Base-by-base conservation (phyloP, 805 yeast genomes). In the Suhomyces xylopsoci region DNA sequence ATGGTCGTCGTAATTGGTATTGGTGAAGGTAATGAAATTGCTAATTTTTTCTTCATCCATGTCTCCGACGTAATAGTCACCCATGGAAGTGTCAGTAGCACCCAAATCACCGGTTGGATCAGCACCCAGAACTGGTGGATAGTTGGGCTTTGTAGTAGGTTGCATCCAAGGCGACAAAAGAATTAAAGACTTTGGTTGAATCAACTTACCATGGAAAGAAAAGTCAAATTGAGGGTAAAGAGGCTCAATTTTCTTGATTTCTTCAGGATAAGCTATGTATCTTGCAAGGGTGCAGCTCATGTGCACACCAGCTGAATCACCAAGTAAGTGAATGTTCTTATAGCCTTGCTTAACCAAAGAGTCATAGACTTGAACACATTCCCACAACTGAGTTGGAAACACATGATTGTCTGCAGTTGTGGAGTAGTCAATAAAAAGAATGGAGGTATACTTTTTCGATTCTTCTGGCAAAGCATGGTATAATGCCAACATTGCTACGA, bases 141-240 rank as follows among this genome's bases (percentile, higher is more conserved):
- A 32, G 10, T 24, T 51, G 4, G 70, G 65, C 14, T 24, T 36
- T 8, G 64, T 60, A 41, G 55, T 55, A 7, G 76, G 75, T 51
- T 71, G 64, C 28, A 68, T 66, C 76, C 76, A 71, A 12, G 76
- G 76, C 42, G 73, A 66, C 9, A 67, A 51, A 46, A 69, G 58
- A 2, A 69, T 53, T 36, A 65, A 53, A 2, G 69, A 59, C 19
- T 56, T 57, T 5, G 75, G 76, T 55, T 69, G 70, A 2, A 65
- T 64, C 51, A 65, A 54, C 3, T 58, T 52, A 7, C 26, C 25
- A 26, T 52, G 52, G 60, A 62, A 63, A 6, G 44, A 17, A 19
- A 51, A 58, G 36, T 54, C 54, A 43, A 64, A 63, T 22, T 62
- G 56, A 12, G 60, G 52, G 51, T 55, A 66, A 10, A 50, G 50